phyloP scores from a whole-genome alignment of 352 stramenopile genomes.

The Thalassiosira hispida region DNA sequence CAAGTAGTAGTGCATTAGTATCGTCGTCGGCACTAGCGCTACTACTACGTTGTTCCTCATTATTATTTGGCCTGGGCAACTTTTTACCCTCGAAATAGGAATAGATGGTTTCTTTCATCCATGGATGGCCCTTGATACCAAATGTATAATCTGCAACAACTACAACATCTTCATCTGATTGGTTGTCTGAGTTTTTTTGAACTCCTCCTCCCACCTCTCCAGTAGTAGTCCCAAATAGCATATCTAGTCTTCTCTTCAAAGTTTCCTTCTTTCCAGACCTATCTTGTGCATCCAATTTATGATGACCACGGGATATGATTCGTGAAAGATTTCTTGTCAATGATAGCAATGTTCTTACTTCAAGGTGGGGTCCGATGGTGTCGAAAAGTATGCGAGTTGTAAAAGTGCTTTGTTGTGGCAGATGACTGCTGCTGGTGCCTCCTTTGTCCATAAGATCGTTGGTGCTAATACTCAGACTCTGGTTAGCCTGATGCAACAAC shows the following conservation, averaged over 20 bases:
- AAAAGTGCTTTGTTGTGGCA: conserved; percentile 38
- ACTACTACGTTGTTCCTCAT: too few species aligned
- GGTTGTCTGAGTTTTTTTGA: not conserved
- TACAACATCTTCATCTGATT: not conserved
- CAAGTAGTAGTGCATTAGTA: not conserved
- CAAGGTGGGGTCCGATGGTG: conserved; percentile 48
- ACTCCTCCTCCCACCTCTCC: too few species aligned
- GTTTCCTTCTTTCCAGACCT: conserved; percentile 28
- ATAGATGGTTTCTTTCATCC: conserved; percentile 37
- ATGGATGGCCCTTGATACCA: conserved; percentile 42
- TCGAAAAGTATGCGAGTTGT: conserved; percentile 45
- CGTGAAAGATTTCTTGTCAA: conserved; percentile 37
- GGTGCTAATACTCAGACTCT: not conserved
- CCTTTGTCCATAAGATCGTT: not conserved
- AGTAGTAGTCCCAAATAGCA: conserved; percentile 24
- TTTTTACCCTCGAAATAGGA: conserved; percentile 36
- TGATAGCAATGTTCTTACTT: conserved; percentile 37
- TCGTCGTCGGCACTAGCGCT: not conserved
- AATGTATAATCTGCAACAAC: conserved; percentile 26
- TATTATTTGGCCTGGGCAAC: not conserved
- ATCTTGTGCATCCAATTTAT: conserved; percentile 12
- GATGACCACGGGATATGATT: conserved; percentile 31
- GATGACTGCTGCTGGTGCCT: not conserved
- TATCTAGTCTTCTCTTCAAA: conserved; percentile 38
- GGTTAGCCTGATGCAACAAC: too few species aligned